Evolutionary conservation across 179 eudicot species (phyloP).

Genomic region (Beta lomatogona): DNA sequence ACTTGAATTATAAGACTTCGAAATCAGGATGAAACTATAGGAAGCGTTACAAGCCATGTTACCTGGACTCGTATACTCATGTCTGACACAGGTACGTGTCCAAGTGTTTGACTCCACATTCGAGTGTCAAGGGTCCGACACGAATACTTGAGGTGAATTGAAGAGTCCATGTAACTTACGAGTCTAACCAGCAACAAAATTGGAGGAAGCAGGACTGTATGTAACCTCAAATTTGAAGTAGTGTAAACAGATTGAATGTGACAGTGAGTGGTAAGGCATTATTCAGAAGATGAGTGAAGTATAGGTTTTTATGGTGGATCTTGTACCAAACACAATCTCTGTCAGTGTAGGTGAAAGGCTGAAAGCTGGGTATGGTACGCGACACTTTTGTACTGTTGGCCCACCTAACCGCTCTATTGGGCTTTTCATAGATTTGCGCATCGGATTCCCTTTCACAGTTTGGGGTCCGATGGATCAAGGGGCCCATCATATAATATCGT

Average conservation of each 20-base stretch:
- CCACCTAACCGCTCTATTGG: constrained; percentile 17
- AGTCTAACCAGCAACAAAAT: too few relatives aligned
- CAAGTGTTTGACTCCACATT: too few relatives aligned
- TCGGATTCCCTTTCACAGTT: constrained; percentile 16
- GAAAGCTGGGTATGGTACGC: constrained; percentile 19
- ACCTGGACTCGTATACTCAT: too few relatives aligned
- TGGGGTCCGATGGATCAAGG: constrained; percentile 14
- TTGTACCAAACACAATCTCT: constrained; percentile 18
- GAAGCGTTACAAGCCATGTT: too few relatives aligned
- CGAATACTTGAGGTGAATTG: too few relatives aligned
- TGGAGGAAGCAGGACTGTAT: too few relatives aligned
- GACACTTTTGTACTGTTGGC: constrained; percentile 22
- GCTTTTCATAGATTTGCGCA: constrained; percentile 20
- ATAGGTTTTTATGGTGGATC: constrained; percentile 8
- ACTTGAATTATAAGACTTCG: too few relatives aligned
- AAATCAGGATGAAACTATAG: too few relatives aligned
- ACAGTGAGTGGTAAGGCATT: not conserved
- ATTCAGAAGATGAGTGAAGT: not conserved
- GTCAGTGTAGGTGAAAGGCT: constrained; percentile 19
- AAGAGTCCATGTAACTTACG: too few relatives aligned
- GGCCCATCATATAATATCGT: constrained; percentile 17
- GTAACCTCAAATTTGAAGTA: too few relatives aligned
- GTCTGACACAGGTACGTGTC: too few relatives aligned
- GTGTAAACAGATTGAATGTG: not conserved
- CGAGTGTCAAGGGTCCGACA: too few relatives aligned